These are phyloP conservation scores for Posidonia australis DNA, from an alignment of 106 monocot genomes.

Conservation along the genomic window DNA sequence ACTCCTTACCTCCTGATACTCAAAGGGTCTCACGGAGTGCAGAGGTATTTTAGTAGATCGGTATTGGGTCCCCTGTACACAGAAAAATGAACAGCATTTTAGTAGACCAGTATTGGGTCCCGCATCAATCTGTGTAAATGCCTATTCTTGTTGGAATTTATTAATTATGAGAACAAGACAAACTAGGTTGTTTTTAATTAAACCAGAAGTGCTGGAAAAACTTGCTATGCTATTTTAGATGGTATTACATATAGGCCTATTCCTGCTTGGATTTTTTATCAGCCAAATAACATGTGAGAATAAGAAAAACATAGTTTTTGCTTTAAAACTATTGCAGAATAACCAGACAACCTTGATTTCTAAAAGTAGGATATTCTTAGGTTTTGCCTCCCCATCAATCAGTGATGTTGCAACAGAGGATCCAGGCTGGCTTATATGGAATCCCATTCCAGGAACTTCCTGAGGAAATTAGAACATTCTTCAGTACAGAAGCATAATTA, in stretches of 20 bases:
- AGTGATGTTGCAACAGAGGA: conserved; percentile 99
- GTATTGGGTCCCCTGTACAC: conserved; percentile 81
- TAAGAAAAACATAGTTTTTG: neutral
- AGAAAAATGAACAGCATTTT: conserved; percentile 21
- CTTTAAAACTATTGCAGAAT: neutral
- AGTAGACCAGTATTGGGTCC: conserved; percentile 65
- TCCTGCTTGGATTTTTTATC: no score
- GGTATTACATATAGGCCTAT: no score
- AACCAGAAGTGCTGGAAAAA: no score
- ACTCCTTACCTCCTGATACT: conserved; percentile 79
- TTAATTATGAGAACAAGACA: no score
- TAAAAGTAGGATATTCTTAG: conserved; percentile 86
- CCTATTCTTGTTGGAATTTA: no score
- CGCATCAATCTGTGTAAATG: conserved; percentile 11
- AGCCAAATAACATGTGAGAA: no score
- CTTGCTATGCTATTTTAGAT: no score
- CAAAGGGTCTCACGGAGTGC: conserved; percentile 92
- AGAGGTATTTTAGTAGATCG: conserved; percentile 91
- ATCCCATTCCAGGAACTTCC: conserved; percentile 99
- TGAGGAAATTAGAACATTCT: conserved; percentile 12
- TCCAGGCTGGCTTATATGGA: conserved; percentile 96
- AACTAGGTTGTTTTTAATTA: no score
- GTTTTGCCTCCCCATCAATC: conserved; percentile 97
- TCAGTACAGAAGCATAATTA: neutral
- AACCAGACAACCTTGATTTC: conserved; percentile 78